Evolutionary conservation across 441 rosid species (phyloP), one percentile per base, ranked within the genome.

Genomic region (Manihot esculenta): DNA sequence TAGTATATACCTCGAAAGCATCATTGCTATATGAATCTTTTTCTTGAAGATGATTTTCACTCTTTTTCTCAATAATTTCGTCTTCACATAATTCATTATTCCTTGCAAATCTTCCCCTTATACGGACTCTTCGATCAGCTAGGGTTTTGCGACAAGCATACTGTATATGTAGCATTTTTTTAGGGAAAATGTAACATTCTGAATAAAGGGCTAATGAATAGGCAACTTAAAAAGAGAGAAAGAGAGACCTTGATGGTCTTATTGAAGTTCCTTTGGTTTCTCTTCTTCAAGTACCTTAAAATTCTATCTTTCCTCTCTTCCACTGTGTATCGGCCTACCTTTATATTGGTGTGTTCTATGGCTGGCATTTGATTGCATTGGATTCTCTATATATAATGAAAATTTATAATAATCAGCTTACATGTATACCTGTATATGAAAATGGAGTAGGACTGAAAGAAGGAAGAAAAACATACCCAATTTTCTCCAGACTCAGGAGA

Each of bases 101-200:
- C 81, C 93, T 83, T 0, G 97, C 99, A 78, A 94, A 94, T 78
- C 99, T 81, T 30, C 99, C 97, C 0, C 97, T 89, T 15, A 94
- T 87, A 62, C 99, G 87, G 70, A 92, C 91, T 69, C 99, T 84
- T 56, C 97, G 74, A 74, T 94, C 97, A n/a, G 99, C 97, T 65
- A 94, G 85, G 82, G 97, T 87, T 86, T 94, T 91, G 15, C 97
- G 96, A 70, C 99, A 94, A 17, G 93, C 96, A 73, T 94, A 94
- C 97, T 94, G 86, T 76, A 75, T 21, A 30, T 33, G 38, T 7
- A 33, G n/a, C 1, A 26, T 15, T 33, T 10, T 15, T 0, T 8
- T 10, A 18, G 6, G 23, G 30, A 15, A 38, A 62, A 50, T 33
- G 23, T 18, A 7, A 62, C 12, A 24, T 45, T 44, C 26, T 21